These are phyloP conservation scores for Trypanosomatidae sp. DNA, from an alignment of 208 protist species.

Conservation along the genomic window DNA sequence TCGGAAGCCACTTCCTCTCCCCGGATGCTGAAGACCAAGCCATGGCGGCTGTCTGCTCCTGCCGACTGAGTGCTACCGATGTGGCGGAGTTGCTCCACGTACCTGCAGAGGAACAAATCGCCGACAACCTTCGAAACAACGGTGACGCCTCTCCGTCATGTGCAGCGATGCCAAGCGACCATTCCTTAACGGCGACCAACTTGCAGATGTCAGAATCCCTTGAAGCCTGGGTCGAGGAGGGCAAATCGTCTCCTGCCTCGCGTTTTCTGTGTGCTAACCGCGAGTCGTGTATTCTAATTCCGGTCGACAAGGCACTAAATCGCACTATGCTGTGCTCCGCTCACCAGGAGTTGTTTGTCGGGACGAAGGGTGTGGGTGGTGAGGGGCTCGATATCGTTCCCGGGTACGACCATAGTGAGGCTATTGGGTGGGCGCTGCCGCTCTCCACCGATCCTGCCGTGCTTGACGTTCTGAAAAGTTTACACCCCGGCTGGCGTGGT, in stretches of 20 bases:
- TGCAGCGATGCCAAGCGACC: too few species aligned
- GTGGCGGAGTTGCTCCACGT: background rate
- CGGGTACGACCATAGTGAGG: conserved; percentile 34
- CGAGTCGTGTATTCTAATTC: conserved; percentile 36
- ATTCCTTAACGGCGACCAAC: background rate
- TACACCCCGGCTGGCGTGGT: conserved; percentile 29
- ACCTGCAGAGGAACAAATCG: background rate
- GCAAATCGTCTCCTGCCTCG: conserved; percentile 35
- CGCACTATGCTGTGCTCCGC: conserved; percentile 24
- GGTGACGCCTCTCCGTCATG: too few species aligned
- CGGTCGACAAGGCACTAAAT: conserved; percentile 30
- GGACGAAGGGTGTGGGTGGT: background rate
- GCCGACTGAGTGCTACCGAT: background rate
- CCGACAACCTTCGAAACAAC: background rate
- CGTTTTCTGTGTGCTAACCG: conserved; percentile 48
- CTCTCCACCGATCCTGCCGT: conserved; percentile 27
- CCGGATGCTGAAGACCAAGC: background rate
- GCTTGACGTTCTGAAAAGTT: conserved; percentile 26
- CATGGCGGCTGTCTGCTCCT: background rate
- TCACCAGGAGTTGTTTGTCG: conserved; percentile 10
- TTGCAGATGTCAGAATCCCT: background rate
- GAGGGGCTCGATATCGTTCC: conserved; percentile 41
- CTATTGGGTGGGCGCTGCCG: conserved; percentile 47
- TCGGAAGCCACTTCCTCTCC: conserved; percentile 11
- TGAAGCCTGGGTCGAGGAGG: background rate